phyloP scores from a whole-genome alignment of 305 asterid genomes.

The Fraxinus sp. region DNA sequence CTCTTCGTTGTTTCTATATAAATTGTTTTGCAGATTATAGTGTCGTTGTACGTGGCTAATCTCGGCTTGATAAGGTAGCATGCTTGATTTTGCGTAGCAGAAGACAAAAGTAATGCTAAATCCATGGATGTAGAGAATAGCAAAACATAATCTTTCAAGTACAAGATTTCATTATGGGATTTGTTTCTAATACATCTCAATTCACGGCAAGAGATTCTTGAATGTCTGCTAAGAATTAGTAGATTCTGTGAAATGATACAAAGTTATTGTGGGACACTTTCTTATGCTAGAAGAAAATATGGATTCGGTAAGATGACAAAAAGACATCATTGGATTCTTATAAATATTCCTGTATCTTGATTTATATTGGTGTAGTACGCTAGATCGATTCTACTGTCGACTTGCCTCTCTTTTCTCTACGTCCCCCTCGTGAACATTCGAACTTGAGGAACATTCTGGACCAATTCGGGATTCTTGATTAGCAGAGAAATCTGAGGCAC shows the following conservation, averaged over 20 bases:
- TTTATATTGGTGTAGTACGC: neutral
- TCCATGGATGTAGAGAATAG: too few species aligned
- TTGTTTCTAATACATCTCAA: too few species aligned
- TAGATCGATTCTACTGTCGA: neutral
- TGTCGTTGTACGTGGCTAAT: too few species aligned
- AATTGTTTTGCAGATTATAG: too few species aligned
- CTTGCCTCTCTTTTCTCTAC: neutral
- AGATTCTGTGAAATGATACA: neutral
- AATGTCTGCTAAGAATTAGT: neutral
- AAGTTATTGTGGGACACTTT: neutral
- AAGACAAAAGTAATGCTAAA: too few species aligned
- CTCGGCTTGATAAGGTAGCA: too few species aligned
- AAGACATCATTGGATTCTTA: neutral
- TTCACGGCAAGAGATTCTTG: neutral
- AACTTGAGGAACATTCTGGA: neutral
- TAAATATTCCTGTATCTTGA: neutral
- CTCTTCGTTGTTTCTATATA: too few species aligned
- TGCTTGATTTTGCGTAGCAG: too few species aligned
- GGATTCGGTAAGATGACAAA: neutral
- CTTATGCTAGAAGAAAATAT: neutral
- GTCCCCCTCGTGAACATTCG: neutral
- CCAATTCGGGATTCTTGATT: neutral
- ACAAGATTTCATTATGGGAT: too few species aligned
- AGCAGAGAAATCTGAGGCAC: neutral
- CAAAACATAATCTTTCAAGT: too few species aligned